phyloP scores from a whole-genome alignment of 768 basidiomycete genomes.

The Mrakia hoshinonis region DNA sequence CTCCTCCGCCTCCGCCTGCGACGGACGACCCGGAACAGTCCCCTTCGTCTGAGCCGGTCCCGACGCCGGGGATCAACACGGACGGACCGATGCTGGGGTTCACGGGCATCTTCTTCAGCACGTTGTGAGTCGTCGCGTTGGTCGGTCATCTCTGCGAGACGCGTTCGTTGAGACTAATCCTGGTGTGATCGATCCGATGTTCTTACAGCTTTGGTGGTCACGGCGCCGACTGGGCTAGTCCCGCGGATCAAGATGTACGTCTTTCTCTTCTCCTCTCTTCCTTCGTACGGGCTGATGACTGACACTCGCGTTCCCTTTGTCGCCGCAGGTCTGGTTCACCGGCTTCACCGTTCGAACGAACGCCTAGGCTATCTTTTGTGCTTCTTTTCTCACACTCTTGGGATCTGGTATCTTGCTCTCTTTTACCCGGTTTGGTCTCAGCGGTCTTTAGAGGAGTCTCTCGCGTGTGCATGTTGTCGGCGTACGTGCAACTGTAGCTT shows the following conservation, averaged over 20 bases:
- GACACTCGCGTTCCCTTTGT: too few relatives aligned
- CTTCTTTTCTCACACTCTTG: not conserved
- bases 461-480: too few relatives aligned
- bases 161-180: not conserved
- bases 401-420: not conserved
- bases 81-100: slow-evolving; percentile 40
- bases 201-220: slow-evolving; percentile 57
- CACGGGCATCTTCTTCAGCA: slow-evolving; percentile 62
- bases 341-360: slow-evolving; percentile 50
- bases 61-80: slow-evolving; percentile 24
- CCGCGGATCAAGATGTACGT: slow-evolving; percentile 67
- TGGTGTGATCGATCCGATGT: not conserved
- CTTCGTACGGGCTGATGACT: too few relatives aligned
- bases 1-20: not conserved
- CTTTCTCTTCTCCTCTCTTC: too few relatives aligned
- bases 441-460: too few relatives aligned
- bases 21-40: slow-evolving; percentile 4
- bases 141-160: not conserved
- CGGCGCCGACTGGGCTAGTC: slow-evolving; percentile 56
- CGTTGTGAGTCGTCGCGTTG: slow-evolving; percentile 43
- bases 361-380: slow-evolving; percentile 16
- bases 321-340: slow-evolving; percentile 67
- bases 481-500: too few relatives aligned
- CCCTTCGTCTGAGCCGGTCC: slow-evolving; percentile 28
- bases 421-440: too few relatives aligned